Conservation (phyloP, 2,329 filamentous ascomycete genomes). For the Trichoderma simmonsii region DNA sequence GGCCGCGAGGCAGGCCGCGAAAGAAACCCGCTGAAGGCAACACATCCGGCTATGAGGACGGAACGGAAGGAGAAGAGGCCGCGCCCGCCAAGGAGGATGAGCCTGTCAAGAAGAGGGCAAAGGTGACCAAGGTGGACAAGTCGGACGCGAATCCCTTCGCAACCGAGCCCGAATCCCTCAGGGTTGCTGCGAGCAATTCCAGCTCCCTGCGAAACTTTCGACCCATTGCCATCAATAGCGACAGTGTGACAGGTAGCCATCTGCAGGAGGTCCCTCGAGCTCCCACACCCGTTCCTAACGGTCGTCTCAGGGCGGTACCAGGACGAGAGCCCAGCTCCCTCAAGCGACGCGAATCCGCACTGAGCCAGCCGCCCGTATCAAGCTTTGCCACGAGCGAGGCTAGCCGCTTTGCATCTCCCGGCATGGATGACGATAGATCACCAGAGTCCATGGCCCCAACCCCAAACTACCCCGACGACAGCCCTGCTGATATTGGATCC, state of each 20-base stretch:
- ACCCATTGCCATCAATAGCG: conserved; percentile 58
- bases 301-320: conserved; percentile 28
- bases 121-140: conserved; percentile 69
- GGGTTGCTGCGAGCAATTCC: conserved; percentile 87
- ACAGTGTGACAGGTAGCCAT: conserved; percentile 46
- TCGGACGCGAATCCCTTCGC: conserved; percentile 71
- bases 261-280: conserved; percentile 71
- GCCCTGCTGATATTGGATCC: conserved; percentile 79
- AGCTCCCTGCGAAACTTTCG: conserved; percentile 83
- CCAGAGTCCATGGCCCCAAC: conserved; percentile 54
- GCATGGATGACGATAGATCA: conserved; percentile 51
- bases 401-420: conserved; percentile 40
- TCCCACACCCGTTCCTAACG: conserved; percentile 69
- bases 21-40: conserved; percentile 60
- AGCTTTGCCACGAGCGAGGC: conserved; percentile 44
- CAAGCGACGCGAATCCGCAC: conserved; percentile 56
- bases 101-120: conserved; percentile 67
- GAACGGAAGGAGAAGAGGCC: conserved; percentile 57
- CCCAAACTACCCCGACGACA: conserved; percentile 57
- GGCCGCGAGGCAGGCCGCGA: conserved; percentile 54
- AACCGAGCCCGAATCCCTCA: conserved; percentile 71
- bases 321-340: conserved; percentile 32
- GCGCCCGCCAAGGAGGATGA: conserved; percentile 46
- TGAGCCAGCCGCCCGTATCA: conserved; percentile 49
- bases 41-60: conserved; percentile 71